Evolutionary conservation across 2,329 filamentous ascomycete genomes (phyloP), one percentile per base, ranked within the genome.

Genomic region (Claviceps fusiformis): DNA sequence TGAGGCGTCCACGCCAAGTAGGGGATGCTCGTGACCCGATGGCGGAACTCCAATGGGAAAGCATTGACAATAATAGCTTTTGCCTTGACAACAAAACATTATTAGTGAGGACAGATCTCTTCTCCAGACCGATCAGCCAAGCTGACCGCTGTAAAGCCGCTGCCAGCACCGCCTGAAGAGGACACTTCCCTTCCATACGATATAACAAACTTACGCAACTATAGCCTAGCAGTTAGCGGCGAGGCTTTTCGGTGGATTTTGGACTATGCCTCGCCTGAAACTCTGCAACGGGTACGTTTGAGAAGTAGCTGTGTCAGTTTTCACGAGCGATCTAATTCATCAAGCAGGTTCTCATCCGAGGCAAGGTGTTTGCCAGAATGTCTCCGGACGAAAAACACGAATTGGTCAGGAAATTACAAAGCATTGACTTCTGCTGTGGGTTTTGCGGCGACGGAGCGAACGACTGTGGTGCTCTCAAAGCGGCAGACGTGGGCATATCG

Each of bases 331-430:
- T 39, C 17, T 29, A 33, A 11, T 1, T 51, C 9, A 33, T 50
- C 17, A 7, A 15, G 13, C 68, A 93, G 76, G 92, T 97, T 84
- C 87, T 98, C 54, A 85, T 95, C 41, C 81, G 81, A 54, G 91
- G 92, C 31, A 92, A 93, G 69, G 89, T 98, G 1, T 98, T 95
- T 69, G 95, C 93, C 4, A 86, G 93, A 62, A 98, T 98, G 93
- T 97, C 92, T 1, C 95, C 93, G 0, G 95, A 98, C 66, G 93
- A 98, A 70, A 98, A 98, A 68, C 91, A 96, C 66, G 95, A 98
- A 68, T 76, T 98, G 2, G 90, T 98, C 2, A 93, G 97, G 68
- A 98, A 96, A 68, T 78, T 98, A 3, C 95, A 98, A 68, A 92
- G 87, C 62, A 89, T 98, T 60, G 92, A 91, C 67, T 98, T 96